Conservation (phyloP, 805 yeast genomes). For the Candida quercuum region DNA sequence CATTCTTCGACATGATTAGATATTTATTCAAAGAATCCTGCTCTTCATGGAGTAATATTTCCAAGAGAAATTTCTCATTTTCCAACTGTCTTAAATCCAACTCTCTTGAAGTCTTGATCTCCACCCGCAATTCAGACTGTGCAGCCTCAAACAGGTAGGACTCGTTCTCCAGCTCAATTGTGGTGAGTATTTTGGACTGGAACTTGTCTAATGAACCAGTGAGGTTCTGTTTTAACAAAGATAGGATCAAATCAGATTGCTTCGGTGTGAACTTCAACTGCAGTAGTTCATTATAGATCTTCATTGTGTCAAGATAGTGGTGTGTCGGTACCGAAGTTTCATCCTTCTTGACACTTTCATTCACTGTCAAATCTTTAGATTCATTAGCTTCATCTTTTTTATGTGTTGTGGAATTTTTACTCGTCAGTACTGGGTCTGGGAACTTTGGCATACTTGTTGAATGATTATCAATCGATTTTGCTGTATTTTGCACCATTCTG, state of each 20-base stretch:
- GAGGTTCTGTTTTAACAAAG: constrained; percentile 32
- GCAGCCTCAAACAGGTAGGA: constrained; percentile 88
- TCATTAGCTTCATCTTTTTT: not conserved
- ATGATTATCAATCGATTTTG: no score
- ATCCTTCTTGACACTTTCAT: not conserved
- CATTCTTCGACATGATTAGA: constrained; percentile 58
- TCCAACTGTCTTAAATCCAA: constrained; percentile 62
- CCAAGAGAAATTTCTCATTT: constrained; percentile 60
- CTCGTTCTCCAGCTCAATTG: constrained; percentile 79
- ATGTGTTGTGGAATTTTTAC: not conserved
- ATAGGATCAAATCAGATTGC: constrained; percentile 58
- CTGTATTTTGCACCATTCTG: no score
- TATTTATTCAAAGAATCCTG: constrained; percentile 72
- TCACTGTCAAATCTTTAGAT: not conserved
- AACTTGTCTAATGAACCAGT: constrained; percentile 26
- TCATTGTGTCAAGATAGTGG: constrained; percentile 53
- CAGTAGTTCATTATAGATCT: constrained; percentile 46
- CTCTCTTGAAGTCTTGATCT: constrained; percentile 68
- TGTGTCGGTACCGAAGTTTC: not conserved
- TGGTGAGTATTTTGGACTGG: constrained; percentile 30
- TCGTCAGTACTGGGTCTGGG: not conserved
- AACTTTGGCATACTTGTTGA: not conserved
- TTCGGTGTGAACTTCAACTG: constrained; percentile 52
- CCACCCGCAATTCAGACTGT: constrained; percentile 77
- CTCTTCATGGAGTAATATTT: constrained; percentile 64